Base-by-base conservation (phyloP, 768 basidiomycete species). In the Serendipita sp. region DNA sequence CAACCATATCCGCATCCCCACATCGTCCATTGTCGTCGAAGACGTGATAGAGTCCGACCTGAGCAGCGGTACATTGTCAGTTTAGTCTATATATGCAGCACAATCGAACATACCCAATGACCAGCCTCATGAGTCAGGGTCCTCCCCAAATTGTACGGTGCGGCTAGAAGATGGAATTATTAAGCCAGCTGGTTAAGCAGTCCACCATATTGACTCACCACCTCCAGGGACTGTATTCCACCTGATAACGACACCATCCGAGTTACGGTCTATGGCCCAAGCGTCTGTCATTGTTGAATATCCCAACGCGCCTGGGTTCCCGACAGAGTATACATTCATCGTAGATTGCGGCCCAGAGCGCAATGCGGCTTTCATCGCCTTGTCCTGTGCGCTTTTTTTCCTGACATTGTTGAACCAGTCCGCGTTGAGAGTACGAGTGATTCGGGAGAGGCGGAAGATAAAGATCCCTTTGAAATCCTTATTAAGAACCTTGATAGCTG, bases 1-100 rank as follows among this genome's bases (percentile, higher is more conserved):
- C 48, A 26, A 70, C 69, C 34, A 38, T 38, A 38, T 38, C 34
- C 34, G 34, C 34, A 38, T 38, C 34, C 14, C 34, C 34, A 38
- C 34, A 38, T 38, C 34, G 7, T 5, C 14, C 7, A 14, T 38
- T 38, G 2, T 38, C 34, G 14, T 38, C 34, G 14, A 38, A 48
- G 45, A 28, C 20, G 45, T 48, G 45, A 48, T 48, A 28, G 9
- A 48, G 45, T 28, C 45, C 45, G 45, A 28, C 45, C 45, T 48
- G n/a, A n/a, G n/a, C n/a, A n/a, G n/a, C n/a, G n/a, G n/a, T n/a
- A n/a, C n/a, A n/a, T n/a, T n/a, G n/a, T n/a, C n/a, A n/a, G n/a
- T n/a, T n/a, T n/a, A n/a, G n/a, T n/a, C n/a, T n/a, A n/a, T n/a
- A n/a, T n/a, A n/a, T n/a, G n/a, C n/a, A n/a, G n/a, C n/a, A n/a